Conservation (phyloP, 2,329 filamentous ascomycete genomes). For the Sarocladium kiliense region DNA sequence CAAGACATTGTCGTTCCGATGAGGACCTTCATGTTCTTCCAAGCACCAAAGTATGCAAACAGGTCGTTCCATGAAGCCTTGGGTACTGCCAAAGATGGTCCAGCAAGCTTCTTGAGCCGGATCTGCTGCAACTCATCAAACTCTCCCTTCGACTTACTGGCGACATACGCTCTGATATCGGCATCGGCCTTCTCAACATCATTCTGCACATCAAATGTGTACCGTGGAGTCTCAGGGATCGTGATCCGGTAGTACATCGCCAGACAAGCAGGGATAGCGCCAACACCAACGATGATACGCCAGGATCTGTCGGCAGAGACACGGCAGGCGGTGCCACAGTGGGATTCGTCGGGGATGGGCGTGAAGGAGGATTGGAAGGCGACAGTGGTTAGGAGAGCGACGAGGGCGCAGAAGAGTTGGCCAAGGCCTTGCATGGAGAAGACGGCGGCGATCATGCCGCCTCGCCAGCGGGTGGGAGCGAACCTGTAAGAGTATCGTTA, state of each 20-base stretch:
- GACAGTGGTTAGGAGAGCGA: constrained; percentile 63
- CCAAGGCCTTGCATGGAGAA: constrained; percentile 83
- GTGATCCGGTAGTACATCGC: constrained; percentile 83
- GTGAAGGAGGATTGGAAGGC: constrained; percentile 54
- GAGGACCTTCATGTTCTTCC: constrained; percentile 66
- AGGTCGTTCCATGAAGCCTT: constrained; percentile 68
- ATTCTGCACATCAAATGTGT: constrained; percentile 74
- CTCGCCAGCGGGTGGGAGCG: constrained; percentile 74
- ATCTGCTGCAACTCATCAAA: constrained; percentile 44
- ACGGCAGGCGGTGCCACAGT: constrained; percentile 59
- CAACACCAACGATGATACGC: constrained; percentile 76
- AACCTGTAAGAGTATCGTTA: constrained; percentile 43
- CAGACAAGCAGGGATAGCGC: constrained; percentile 70
- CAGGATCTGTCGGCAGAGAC: constrained; percentile 74
- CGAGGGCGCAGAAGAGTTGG: constrained; percentile 66
- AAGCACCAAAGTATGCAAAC: constrained; percentile 59
- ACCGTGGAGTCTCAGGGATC: constrained; percentile 78
- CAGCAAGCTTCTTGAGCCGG: constrained; percentile 46
- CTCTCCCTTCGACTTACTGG: constrained; percentile 41
- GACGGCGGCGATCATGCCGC: constrained; percentile 77
- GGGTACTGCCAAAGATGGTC: constrained; percentile 54
- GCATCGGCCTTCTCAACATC: constrained; percentile 71
- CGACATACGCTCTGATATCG: constrained; percentile 60
- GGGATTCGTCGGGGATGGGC: constrained; percentile 30
- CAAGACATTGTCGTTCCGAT: constrained; percentile 74